Evolutionary conservation across 352 stramenopile species (phyloP).

Genomic region (Phytopythium ostracodes): DNA sequence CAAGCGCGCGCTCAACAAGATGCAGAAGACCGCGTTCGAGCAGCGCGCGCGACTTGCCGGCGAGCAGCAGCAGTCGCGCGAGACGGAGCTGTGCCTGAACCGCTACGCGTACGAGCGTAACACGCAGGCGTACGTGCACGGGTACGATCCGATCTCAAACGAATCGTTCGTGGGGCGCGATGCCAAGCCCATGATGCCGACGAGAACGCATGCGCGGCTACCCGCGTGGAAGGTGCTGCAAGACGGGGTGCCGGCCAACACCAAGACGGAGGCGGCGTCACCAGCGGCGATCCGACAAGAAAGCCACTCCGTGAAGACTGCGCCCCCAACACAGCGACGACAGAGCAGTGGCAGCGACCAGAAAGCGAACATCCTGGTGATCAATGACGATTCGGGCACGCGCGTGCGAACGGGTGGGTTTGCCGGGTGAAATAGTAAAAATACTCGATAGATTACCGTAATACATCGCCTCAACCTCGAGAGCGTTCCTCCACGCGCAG

Average conservation of each 20-base stretch:
- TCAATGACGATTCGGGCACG: not conserved
- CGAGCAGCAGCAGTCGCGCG: constrained; percentile 28
- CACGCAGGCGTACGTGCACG: constrained; percentile 44
- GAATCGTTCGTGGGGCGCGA: constrained; percentile 44
- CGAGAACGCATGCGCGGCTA: constrained; percentile 39
- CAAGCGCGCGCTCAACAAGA: constrained; percentile 50
- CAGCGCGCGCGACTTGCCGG: constrained; percentile 39
- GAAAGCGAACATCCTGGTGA: not conserved
- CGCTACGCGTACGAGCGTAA: constrained; percentile 60
- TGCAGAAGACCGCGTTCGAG: constrained; percentile 57
- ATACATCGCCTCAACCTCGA: not conserved
- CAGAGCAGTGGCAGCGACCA: not conserved
- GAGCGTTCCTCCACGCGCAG: not conserved
- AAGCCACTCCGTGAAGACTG: not conserved
- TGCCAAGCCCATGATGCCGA: constrained; percentile 37
- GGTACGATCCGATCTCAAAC: constrained; percentile 67
- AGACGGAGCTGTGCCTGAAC: constrained; percentile 52
- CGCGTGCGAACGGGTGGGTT: constrained; percentile 2
- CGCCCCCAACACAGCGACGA: not conserved
- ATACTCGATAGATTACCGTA: constrained; percentile 1
- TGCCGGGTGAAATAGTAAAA: not conserved
- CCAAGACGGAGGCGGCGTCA: constrained; percentile 17
- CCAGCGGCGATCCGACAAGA: not conserved
- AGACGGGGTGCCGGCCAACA: constrained; percentile 24
- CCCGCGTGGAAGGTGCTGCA: constrained; percentile 47